A percentile compares a stretch with the other conserved stretches of the same genome.
These are phyloP conservation scores for Yamadazyma pseudoaaseri DNA, from an alignment of 1,139 yeast species.

Conservation along the genomic window DNA sequence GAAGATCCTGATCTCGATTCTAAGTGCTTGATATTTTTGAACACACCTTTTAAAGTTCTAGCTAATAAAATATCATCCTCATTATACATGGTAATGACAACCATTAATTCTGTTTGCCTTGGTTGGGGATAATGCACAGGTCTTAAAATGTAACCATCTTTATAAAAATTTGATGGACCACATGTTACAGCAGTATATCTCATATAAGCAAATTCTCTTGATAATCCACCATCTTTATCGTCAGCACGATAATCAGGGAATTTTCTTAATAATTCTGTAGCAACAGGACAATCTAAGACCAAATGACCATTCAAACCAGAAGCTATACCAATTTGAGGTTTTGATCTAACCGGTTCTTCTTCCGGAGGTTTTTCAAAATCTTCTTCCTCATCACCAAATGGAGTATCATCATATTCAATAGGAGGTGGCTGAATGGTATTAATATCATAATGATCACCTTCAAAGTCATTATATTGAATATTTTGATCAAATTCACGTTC, in stretches of 20 bases:
- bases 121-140: constrained; percentile 48
- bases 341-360: constrained; percentile 35
- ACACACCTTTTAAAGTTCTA: constrained; percentile 47
- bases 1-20: constrained; percentile 42
- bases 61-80: constrained; percentile 49
- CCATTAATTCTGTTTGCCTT: constrained; percentile 47
- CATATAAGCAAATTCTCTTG: constrained; percentile 49
- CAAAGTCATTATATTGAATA: constrained; percentile 40
- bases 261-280: constrained; percentile 43
- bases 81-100: constrained; percentile 49
- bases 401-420: constrained; percentile 21
- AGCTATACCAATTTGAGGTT: constrained; percentile 39
- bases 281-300: constrained; percentile 52
- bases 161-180: constrained; percentile 48
- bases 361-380: constrained; percentile 32
- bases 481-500: constrained; percentile 41
- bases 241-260: constrained; percentile 40
- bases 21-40: constrained; percentile 47
- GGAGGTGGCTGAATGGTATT: constrained; percentile 31
- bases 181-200: constrained; percentile 51
- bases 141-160: constrained; percentile 45
- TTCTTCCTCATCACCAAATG: constrained; percentile 33
- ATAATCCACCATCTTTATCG: constrained; percentile 40
- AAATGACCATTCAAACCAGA: constrained; percentile 47
- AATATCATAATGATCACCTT: constrained; percentile 46